Conservation (phyloP, 2,329 filamentous ascomycete genomes). For the Volutella citrinella region DNA sequence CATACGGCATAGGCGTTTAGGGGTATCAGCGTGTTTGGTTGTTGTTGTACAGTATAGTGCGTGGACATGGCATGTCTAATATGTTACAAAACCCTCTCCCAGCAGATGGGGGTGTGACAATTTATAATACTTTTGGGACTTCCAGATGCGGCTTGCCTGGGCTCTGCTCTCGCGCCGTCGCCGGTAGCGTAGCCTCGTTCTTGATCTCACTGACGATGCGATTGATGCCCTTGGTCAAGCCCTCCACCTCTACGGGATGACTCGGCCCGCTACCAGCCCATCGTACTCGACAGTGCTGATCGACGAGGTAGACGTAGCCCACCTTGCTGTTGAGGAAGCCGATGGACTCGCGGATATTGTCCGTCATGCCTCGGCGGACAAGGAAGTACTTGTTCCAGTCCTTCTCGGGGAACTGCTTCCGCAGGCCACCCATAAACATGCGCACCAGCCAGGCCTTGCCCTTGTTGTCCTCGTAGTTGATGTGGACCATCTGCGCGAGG, state of each 20-base stretch:
- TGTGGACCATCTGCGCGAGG: constrained; percentile 70
- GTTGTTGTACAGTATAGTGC: constrained; percentile 7
- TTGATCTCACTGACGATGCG: constrained; percentile 60
- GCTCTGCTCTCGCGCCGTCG: constrained; percentile 32
- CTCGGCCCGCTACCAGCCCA: constrained; percentile 85
- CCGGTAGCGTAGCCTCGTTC: constrained; percentile 32
- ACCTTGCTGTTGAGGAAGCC: constrained; percentile 85
- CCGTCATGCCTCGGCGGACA: constrained; percentile 55
- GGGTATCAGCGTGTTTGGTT: constrained; percentile 35
- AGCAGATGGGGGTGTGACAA: constrained; percentile 12
- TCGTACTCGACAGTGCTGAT: constrained; percentile 81
- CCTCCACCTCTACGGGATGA: constrained; percentile 62
- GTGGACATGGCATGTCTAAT: constrained; percentile 23
- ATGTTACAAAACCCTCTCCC: constrained; percentile 21
- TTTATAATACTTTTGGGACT: constrained; percentile 25
- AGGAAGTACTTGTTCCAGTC: constrained; percentile 63
- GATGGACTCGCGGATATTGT: constrained; percentile 60
- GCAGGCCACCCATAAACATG: constrained; percentile 53
- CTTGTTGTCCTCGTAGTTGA: constrained; percentile 84
- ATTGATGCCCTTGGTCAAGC: constrained; percentile 62
- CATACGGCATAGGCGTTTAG: constrained; percentile 32
- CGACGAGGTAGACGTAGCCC: constrained; percentile 89
- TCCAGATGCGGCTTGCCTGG: constrained; percentile 30
- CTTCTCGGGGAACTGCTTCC: constrained; percentile 45
- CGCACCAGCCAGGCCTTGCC: constrained; percentile 60